phyloP scores from a whole-genome alignment of 164 flowering plant species.

The Buxus sempervirens region DNA sequence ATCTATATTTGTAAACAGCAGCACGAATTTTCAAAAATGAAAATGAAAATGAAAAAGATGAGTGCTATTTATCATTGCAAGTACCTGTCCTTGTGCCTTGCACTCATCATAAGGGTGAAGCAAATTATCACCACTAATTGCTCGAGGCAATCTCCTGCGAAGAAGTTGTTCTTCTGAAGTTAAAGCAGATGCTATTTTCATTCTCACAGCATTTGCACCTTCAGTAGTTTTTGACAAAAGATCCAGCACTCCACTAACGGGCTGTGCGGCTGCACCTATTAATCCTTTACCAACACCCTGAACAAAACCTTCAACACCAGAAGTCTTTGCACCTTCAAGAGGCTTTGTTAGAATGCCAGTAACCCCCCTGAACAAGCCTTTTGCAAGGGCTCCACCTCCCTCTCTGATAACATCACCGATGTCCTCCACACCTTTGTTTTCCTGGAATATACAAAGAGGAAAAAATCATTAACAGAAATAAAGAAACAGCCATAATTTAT shows the following conservation, averaged over 20 bases:
- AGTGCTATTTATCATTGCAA: too few relatives aligned
- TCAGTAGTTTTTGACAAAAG: conserved; percentile 97
- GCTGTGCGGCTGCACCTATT: conserved; percentile 99
- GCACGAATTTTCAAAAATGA: too few relatives aligned
- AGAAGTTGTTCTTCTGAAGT: conserved; percentile 97
- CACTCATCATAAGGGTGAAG: conserved; percentile 86
- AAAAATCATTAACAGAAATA: neutral
- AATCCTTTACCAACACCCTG: conserved; percentile 99
- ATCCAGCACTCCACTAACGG: conserved; percentile 96
- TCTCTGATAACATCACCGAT: conserved; percentile 90
- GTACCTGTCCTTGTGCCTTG: conserved; percentile 97
- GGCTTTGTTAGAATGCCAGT: conserved; percentile 98
- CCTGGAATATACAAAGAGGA: conserved; percentile 35
- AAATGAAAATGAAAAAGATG: too few relatives aligned
- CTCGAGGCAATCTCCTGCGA: conserved; percentile 89
- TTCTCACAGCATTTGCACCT: conserved; percentile 98
- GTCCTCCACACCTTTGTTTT: conserved; percentile 87
- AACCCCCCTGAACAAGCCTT: conserved; percentile 91
- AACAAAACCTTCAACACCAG: conserved; percentile 99
- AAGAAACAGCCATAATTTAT: neutral
- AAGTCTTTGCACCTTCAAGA: conserved; percentile 96
- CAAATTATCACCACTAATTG: conserved; percentile 90
- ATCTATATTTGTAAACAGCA: too few relatives aligned
- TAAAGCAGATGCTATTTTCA: conserved; percentile 91
- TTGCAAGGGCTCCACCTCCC: conserved; percentile 98